Conservation (phyloP, 495 filamentous ascomycete genomes). For the Lineolata rhizophorae region DNA sequence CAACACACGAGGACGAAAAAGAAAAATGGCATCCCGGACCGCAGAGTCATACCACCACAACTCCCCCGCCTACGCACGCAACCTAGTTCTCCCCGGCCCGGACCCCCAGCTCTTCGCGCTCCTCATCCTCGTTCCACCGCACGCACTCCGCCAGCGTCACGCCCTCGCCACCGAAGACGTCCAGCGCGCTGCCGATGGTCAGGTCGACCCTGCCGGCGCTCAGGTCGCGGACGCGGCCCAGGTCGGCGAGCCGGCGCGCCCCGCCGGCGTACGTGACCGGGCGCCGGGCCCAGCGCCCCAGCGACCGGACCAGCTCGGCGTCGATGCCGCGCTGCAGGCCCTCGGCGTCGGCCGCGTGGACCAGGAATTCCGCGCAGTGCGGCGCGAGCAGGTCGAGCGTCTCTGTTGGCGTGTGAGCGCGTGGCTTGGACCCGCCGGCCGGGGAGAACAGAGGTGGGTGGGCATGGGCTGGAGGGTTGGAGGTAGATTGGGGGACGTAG, state of each 20-base stretch:
- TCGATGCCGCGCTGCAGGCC: conserved; percentile 82
- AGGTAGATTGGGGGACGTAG: too few relatives aligned
- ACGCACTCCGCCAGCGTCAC: too few relatives aligned
- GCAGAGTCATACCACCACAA: too few relatives aligned
- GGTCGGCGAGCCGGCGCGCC: conserved; percentile 54
- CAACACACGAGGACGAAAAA: too few relatives aligned
- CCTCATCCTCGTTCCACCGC: too few relatives aligned
- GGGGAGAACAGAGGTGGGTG: not conserved
- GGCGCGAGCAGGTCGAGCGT: conserved; percentile 37
- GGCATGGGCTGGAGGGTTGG: too few relatives aligned
- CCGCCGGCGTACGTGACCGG: conserved; percentile 94
- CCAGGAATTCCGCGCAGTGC: conserved; percentile 86
- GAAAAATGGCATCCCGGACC: too few relatives aligned
- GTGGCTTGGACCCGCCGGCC: not conserved
- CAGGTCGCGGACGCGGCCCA: conserved; percentile 54
- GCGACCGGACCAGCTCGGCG: conserved; percentile 49
- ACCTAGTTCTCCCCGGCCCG: too few relatives aligned
- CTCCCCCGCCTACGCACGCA: too few relatives aligned
- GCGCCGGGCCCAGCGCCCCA: conserved; percentile 70
- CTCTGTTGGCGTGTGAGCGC: too few relatives aligned
- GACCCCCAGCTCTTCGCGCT: too few relatives aligned
- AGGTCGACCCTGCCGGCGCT: conserved; percentile 71
- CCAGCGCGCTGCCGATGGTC: conserved; percentile 88
- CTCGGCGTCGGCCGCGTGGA: conserved; percentile 98
- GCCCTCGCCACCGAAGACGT: conserved; percentile 96